phyloP scores from a whole-genome alignment of 352 stramenopile species.

The Phytophthora boehmeriae region DNA sequence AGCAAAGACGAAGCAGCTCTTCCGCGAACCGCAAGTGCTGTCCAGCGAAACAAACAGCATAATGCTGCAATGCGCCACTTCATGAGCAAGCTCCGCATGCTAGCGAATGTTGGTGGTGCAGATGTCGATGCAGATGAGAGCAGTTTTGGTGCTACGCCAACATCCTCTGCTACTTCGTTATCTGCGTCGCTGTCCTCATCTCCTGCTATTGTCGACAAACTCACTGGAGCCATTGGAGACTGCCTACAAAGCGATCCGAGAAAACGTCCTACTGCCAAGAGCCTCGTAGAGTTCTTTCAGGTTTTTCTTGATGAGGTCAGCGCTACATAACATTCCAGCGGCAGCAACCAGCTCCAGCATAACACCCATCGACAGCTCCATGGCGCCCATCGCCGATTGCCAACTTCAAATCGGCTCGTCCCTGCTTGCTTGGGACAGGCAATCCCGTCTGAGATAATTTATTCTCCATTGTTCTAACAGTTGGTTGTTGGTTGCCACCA shows the following conservation, averaged over 20 bases:
- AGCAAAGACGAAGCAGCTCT: conserved; percentile 17
- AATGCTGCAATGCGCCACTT: conserved; percentile 51
- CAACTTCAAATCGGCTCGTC: conserved; percentile 9
- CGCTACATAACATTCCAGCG: conserved; percentile 12
- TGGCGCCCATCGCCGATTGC: too few species aligned
- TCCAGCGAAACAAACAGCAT: conserved; percentile 38
- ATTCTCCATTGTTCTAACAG: conserved; percentile 15
- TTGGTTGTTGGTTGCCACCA: conserved; percentile 6
- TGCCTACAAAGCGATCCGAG: conserved; percentile 67
- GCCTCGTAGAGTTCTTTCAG: conserved; percentile 55
- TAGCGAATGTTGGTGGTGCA: conserved; percentile 32
- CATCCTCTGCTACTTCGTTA: conserved; percentile 40
- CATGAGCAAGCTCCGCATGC: conserved; percentile 52
- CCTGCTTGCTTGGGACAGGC: conserved; percentile 23
- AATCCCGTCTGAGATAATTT: conserved; percentile 28
- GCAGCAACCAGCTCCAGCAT: conserved; percentile 3
- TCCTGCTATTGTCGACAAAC: conserved; percentile 46
- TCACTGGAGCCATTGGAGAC: conserved; percentile 52
- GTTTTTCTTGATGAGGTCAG: conserved; percentile 44
- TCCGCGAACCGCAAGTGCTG: conserved; percentile 25
- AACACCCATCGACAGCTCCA: too few species aligned
- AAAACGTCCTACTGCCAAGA: conserved; percentile 58
- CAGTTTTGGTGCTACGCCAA: conserved; percentile 51
- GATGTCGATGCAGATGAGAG: conserved; percentile 41
- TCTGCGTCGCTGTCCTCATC: conserved; percentile 37